Evolutionary conservation across 2,329 filamentous ascomycete genomes (phyloP).

Genomic region (Xylariaceae sp.): DNA sequence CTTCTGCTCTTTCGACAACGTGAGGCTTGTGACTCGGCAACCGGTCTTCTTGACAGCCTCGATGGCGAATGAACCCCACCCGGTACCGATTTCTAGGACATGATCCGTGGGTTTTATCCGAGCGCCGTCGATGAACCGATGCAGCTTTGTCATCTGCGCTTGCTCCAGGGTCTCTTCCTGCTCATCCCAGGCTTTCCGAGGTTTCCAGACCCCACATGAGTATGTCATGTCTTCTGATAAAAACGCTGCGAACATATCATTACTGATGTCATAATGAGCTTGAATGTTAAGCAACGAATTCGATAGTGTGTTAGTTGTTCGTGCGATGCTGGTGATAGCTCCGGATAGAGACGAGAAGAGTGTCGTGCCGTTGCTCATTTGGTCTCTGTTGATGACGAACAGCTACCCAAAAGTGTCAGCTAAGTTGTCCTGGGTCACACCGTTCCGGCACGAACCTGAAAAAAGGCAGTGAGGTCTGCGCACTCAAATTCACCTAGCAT

Average conservation of each 20-base stretch:
- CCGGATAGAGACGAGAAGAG: slow-evolving; percentile 55
- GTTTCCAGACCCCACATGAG: slow-evolving; percentile 64
- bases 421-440: background rate
- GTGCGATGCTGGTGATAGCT: slow-evolving; percentile 53
- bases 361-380: slow-evolving; percentile 61
- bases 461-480: slow-evolving; percentile 62
- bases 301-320: slow-evolving; percentile 52
- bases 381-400: slow-evolving; percentile 65
- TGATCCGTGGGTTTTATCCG: slow-evolving; percentile 61
- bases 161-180: slow-evolving; percentile 55
- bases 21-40: slow-evolving; percentile 65
- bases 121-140: slow-evolving; percentile 61
- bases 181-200: slow-evolving; percentile 34
- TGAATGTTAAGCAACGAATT: slow-evolving; percentile 62
- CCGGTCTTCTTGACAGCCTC: slow-evolving; percentile 61
- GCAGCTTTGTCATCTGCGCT: slow-evolving; percentile 64
- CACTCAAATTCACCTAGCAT: slow-evolving; percentile 70
- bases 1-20: slow-evolving; percentile 66
- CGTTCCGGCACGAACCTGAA: slow-evolving; percentile 46
- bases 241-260: slow-evolving; percentile 72
- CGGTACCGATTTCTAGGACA: slow-evolving; percentile 70
- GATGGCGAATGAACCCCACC: slow-evolving; percentile 73
- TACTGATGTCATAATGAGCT: slow-evolving; percentile 72
- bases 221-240: slow-evolving; percentile 74
- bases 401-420: slow-evolving; percentile 40